Evolutionary conservation across 106 monocot genomes (phyloP).

Genomic region (Ottelia alismoides): DNA sequence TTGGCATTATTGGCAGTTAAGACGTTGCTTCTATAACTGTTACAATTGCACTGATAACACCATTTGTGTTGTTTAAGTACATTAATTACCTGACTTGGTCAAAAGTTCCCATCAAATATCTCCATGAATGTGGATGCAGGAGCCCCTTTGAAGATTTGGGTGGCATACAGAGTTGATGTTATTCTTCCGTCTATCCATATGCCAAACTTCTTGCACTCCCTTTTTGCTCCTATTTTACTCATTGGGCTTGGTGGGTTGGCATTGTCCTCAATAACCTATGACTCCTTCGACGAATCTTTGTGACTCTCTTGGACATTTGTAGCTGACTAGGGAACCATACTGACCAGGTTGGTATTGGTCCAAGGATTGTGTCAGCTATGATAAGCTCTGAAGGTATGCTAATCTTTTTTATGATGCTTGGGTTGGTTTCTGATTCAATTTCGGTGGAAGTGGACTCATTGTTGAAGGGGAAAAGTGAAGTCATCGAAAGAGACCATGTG

Average conservation of each 20-base stretch:
- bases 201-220: conserved; percentile 88
- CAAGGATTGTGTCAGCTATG: conserved; percentile 68
- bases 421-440: conserved; percentile 86
- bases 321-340: conserved; percentile 87
- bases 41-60: conserved; percentile 25
- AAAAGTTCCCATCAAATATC: conserved; percentile 8
- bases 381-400: conserved; percentile 94
- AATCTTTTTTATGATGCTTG: conserved; percentile 90
- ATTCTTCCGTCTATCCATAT: conserved; percentile 86
- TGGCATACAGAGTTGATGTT: conserved; percentile 88
- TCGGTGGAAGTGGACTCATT: conserved; percentile 96
- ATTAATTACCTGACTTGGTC: conserved; percentile 30
- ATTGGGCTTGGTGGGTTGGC: conserved; percentile 75
- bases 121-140: conserved; percentile 40
- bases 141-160: conserved; percentile 77
- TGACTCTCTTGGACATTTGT: conserved; percentile 98
- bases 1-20: no score
- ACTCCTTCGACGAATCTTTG: conserved; percentile 73
- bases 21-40: conserved; percentile 37
- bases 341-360: conserved; percentile 49
- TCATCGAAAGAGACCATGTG: conserved; percentile 83
- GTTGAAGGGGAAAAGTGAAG: conserved; percentile 88
- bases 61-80: conserved; percentile 44
- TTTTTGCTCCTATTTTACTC: conserved; percentile 63
- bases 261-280: conserved; percentile 60